phyloP scores from a whole-genome alignment of 192 early-diverging fungal species.

The Coemansia sp. region DNA sequence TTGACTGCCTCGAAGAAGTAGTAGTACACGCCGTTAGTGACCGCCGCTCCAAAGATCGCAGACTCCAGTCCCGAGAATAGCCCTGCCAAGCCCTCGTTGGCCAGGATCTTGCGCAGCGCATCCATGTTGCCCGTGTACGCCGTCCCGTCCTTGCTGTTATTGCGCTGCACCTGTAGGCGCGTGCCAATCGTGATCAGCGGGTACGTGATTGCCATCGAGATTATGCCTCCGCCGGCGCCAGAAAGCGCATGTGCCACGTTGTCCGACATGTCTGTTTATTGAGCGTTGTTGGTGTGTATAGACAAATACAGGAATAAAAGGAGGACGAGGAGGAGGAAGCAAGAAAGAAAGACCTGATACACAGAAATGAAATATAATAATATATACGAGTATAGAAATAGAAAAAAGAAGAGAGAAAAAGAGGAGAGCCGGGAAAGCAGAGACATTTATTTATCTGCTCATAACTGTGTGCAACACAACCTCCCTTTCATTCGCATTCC shows the following conservation, averaged over 20 bases:
- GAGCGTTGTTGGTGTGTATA: background rate
- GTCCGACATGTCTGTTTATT: slow-evolving; percentile 63
- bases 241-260: slow-evolving; percentile 80
- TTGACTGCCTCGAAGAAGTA: slow-evolving; percentile 91
- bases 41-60: slow-evolving; percentile 93
- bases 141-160: slow-evolving; percentile 55
- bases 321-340: background rate
- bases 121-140: slow-evolving; percentile 68
- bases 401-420: background rate
- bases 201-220: slow-evolving; percentile 93
- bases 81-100: slow-evolving; percentile 83
- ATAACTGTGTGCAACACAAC: background rate
- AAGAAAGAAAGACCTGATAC: no score
- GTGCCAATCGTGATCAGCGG: slow-evolving; percentile 80
- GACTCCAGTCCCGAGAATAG: slow-evolving; percentile 94
- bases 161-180: slow-evolving; percentile 78
- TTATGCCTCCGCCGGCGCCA: slow-evolving; percentile 85
- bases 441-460: background rate
- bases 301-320: background rate
- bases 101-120: slow-evolving; percentile 84
- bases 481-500: no score
- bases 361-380: no score
- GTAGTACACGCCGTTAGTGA: slow-evolving; percentile 92
- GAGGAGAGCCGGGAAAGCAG: background rate
- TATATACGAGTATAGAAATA: slow-evolving; percentile 2